Evolutionary conservation across 257 asterid genomes (phyloP).

Genomic region (Przewalskia tangutica): DNA sequence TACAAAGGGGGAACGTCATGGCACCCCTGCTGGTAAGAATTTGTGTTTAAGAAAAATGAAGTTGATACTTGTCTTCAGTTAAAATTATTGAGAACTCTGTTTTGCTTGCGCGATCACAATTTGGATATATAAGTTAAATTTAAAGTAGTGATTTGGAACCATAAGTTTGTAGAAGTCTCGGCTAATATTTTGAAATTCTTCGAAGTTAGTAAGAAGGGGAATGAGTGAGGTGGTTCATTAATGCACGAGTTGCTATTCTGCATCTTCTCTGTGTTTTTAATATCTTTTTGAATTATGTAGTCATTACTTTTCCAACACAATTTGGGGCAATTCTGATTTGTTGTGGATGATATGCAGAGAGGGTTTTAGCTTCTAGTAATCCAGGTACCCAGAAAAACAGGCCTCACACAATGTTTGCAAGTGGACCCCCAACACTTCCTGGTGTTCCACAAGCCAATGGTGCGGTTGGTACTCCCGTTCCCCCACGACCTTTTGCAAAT

Average conservation of each 20-base stretch:
- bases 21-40: conserved; percentile 83
- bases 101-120: not conserved
- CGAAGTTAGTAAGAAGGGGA: not conserved
- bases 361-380: conserved; percentile 86
- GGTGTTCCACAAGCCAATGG: conserved; percentile 49
- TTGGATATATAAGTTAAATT: not conserved
- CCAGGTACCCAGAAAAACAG: conserved; percentile 65
- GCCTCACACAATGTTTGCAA: conserved; percentile 94
- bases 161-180: not conserved
- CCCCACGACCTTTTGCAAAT: conserved; percentile 68
- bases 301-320: not conserved
- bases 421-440: conserved; percentile 75
- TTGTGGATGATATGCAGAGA: conserved; percentile 40
- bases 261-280: not conserved
- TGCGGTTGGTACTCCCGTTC: conserved; percentile 31
- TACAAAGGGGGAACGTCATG: conserved; percentile 97
- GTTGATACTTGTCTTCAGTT: not conserved
- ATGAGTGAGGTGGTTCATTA: not conserved
- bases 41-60: not conserved
- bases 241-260: not conserved
- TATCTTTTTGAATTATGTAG: not conserved
- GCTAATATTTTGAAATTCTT: not conserved
- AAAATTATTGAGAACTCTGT: not conserved
- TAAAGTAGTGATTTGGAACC: not conserved
- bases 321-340: not conserved